phyloP scores from a whole-genome alignment of 306 rosid species.

The Calophaca sinica region DNA sequence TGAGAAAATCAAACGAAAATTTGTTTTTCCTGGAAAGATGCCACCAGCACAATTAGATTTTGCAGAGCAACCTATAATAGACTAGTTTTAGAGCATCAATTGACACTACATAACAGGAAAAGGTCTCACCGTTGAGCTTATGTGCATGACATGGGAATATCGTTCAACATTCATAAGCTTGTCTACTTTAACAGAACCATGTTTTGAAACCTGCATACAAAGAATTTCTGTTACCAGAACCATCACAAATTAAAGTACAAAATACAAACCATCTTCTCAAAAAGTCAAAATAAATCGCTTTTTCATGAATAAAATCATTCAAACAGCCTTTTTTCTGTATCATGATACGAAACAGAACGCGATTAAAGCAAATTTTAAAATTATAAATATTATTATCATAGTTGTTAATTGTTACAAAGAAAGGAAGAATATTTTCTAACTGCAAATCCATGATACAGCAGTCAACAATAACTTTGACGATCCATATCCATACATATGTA shows the following conservation, averaged over 20 bases:
- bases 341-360: slow-evolving; percentile 15
- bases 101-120: not conserved
- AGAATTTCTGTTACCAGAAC: slow-evolving; percentile 42
- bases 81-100: slow-evolving; percentile 15
- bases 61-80: not conserved
- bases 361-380: not conserved
- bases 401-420: slow-evolving; percentile 10
- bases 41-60: slow-evolving; percentile 7
- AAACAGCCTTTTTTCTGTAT: slow-evolving; percentile 30
- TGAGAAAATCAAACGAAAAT: not conserved
- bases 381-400: not conserved
- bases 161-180: slow-evolving; percentile 77
- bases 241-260: slow-evolving; percentile 33
- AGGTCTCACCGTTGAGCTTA: slow-evolving; percentile 81
- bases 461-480: slow-evolving; percentile 23
- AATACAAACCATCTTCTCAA: not conserved
- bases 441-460: slow-evolving; percentile 3
- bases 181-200: slow-evolving; percentile 83
- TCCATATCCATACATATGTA: not conserved
- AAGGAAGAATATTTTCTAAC: slow-evolving; percentile 9
- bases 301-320: not conserved
- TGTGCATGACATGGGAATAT: slow-evolving; percentile 95
- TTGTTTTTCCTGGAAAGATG: not conserved
- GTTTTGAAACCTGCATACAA: slow-evolving; percentile 65
- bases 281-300: not conserved